phyloP scores from a whole-genome alignment of 2,329 filamentous ascomycete genomes.

The Saccharata proteae region DNA sequence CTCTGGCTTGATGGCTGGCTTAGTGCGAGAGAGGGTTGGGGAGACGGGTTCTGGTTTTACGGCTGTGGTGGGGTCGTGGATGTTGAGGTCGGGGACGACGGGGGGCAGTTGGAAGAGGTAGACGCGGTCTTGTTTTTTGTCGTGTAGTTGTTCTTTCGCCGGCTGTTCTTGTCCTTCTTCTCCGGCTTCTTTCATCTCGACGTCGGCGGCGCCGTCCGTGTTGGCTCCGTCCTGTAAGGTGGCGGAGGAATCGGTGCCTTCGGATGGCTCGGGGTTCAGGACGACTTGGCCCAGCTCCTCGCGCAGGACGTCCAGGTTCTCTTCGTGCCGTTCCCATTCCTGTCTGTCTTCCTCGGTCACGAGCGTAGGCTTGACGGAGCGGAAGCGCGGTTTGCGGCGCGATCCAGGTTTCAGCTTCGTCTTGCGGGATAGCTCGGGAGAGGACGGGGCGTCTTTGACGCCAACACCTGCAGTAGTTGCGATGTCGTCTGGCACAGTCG shows the following conservation, averaged over 20 bases:
- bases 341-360: slow-evolving; percentile 41
- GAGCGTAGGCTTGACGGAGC: slow-evolving; percentile 23
- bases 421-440: slow-evolving; percentile 18
- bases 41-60: slow-evolving; percentile 12
- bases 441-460: slow-evolving; percentile 18
- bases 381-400: slow-evolving; percentile 10
- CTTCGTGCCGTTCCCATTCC: slow-evolving; percentile 37
- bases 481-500: slow-evolving; percentile 16
- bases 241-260: slow-evolving; percentile 6
- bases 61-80: slow-evolving; percentile 20
- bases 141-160: slow-evolving; percentile 15
- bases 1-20: slow-evolving; percentile 13
- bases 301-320: slow-evolving; percentile 33
- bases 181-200: slow-evolving; percentile 21
- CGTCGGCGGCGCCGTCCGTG: slow-evolving; percentile 30
- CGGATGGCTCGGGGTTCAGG: background rate
- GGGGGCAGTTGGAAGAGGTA: slow-evolving; percentile 56
- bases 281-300: slow-evolving; percentile 34
- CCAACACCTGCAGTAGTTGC: slow-evolving; percentile 9
- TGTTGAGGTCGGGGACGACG: slow-evolving; percentile 43
- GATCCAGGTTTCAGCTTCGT: slow-evolving; percentile 15
- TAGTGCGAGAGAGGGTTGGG: slow-evolving; percentile 1
- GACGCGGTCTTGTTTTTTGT: slow-evolving; percentile 39
- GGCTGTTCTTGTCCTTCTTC: background rate
- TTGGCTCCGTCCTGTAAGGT: slow-evolving; percentile 9